Percentiles rank a stretch among this genome's conserved stretches.
phyloP scores from a whole-genome alignment of 345 rosid species.

The Pistacia vera region DNA sequence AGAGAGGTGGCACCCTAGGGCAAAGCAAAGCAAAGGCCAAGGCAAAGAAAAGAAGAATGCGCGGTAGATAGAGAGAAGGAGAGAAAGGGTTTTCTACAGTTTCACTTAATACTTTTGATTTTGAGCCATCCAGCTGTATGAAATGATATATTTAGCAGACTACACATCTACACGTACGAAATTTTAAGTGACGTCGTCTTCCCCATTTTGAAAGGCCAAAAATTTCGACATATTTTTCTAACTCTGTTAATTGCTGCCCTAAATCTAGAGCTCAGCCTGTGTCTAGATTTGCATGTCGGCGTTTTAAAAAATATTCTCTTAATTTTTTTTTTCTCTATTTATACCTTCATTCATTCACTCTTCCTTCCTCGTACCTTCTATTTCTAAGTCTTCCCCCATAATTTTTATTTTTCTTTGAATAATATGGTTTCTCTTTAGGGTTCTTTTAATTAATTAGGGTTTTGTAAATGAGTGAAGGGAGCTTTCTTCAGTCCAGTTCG shows the following conservation, averaged over 20 bases:
- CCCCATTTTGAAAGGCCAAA: background rate
- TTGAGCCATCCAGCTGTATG: constrained; percentile 22
- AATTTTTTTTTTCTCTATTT: background rate
- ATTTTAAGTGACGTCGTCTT: background rate
- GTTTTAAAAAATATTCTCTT: background rate
- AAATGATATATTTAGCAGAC: constrained; percentile 9
- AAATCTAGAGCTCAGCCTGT: constrained; percentile 21
- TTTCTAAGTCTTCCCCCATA: background rate
- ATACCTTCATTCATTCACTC: background rate
- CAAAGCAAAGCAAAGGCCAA: too few relatives aligned
- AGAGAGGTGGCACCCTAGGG: constrained; percentile 8
- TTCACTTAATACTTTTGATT: background rate
- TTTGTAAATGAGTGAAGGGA: constrained; percentile 18
- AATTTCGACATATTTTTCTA: background rate
- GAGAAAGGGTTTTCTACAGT: background rate
- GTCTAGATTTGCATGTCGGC: constrained; percentile 14
- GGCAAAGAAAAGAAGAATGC: background rate
- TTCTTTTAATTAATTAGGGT: background rate
- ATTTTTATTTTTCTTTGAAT: too few relatives aligned
- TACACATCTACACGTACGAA: background rate
- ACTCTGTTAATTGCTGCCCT: background rate
- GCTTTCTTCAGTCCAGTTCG: constrained; percentile 51
- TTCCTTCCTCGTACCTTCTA: constrained; percentile 8
- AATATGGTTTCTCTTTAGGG: background rate
- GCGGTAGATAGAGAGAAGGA: background rate